Conservation (phyloP, 225 moss, liverwort and hornwort species). For the Rhytidiadelphus loreus region DNA sequence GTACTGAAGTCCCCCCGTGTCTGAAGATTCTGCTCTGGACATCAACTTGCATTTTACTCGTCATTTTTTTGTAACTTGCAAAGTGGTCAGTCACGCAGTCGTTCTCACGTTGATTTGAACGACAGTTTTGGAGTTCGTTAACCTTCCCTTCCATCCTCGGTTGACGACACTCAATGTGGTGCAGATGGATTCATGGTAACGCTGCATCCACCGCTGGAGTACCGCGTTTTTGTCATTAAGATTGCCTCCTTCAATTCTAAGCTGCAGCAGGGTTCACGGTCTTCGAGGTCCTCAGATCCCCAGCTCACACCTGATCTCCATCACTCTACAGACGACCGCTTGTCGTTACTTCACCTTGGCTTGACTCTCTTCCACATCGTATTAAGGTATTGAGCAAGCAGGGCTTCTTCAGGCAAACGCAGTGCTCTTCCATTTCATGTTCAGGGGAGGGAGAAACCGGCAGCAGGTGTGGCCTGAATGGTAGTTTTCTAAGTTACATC, state of each 20-base stretch:
- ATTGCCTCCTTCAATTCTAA: neutral
- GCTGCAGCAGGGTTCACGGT: constrained; percentile 1
- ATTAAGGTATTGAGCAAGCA: neutral
- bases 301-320: neutral
- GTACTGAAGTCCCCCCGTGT: neutral
- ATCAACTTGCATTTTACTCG: neutral
- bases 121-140: neutral
- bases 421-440: neutral
- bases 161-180: neutral
- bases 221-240: neutral
- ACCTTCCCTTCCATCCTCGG: neutral
- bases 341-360: neutral
- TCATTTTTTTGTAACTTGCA: neutral
- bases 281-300: neutral
- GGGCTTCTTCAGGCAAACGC: neutral
- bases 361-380: neutral
- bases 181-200: neutral
- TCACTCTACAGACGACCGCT: neutral
- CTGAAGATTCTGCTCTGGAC: neutral
- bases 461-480: neutral
- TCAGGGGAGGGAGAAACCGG: neutral
- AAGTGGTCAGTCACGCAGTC: neutral
- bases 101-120: neutral
- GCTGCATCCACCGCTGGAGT: constrained; percentile 3
- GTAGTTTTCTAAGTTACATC: neutral